Conservation (phyloP, 2,329 filamentous ascomycete species). For the Aspergillus brasiliensis region DNA sequence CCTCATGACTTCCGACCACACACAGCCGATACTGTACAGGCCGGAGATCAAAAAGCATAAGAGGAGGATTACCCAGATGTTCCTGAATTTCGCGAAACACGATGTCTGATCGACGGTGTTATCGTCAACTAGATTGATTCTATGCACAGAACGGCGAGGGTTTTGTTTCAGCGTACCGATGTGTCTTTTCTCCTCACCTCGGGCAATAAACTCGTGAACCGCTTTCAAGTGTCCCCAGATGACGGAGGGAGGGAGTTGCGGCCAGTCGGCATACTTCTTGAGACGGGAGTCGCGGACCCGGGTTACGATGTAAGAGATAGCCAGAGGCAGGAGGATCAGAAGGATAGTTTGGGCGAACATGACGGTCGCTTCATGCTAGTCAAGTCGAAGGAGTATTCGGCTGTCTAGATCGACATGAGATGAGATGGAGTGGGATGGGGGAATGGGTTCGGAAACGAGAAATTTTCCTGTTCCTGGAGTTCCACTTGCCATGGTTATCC, state of each 20-base stretch:
- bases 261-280: constrained; percentile 13
- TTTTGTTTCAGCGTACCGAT: background rate
- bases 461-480: background rate
- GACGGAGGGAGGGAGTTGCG: constrained; percentile 17
- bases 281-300: constrained; percentile 10
- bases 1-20: constrained; percentile 19
- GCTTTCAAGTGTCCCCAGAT: constrained; percentile 17
- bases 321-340: background rate
- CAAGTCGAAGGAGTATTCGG: background rate
- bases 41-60: constrained; percentile 15
- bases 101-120: background rate
- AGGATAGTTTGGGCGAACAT: background rate
- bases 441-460: background rate
- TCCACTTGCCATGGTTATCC: background rate
- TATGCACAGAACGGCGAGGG: background rate
- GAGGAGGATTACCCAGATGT: background rate
- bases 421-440: background rate
- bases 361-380: background rate
- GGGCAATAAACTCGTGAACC: constrained; percentile 9
- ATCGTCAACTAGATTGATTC: background rate
- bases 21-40: constrained; percentile 10
- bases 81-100: background rate
- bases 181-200: constrained; percentile 8
- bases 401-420: background rate
- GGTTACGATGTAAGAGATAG: constrained; percentile 1